Base-by-base conservation (phyloP, 2,329 filamentous ascomycete genomes). In the Talaromyces sp. region DNA sequence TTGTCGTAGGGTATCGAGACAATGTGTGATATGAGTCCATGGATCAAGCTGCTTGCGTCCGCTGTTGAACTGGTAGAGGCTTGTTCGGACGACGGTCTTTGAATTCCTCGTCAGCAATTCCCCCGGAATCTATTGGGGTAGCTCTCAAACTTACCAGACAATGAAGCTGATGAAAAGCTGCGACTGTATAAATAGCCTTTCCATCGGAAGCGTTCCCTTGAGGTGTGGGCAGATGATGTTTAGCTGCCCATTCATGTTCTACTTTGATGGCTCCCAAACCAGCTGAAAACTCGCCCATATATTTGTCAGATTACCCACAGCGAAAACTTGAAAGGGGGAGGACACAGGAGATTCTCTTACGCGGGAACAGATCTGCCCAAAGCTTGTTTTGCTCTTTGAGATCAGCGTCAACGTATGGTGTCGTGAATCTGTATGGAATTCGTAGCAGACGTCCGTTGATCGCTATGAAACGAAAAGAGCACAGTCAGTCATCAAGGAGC, bases 151-250 rank as follows among this genome's bases (percentile, higher is more conserved):
- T 11, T 41, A 41, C 39, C 39, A 41, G 19, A 10, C 39, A 41
- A 65, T 41, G 39, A n/a, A 41, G 39, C 21, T 41, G 39, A 17
- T 41, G 39, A 21, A 41, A 41, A 8, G 39, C 39, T 8, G 39
- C 39, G 11, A 41, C 39, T 21, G 39, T 41, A 19, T 41, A 41
- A 9, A 41, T 41, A 41, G 39, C 39, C 17, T 19, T 11, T 41
- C 39, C 39, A 21, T 41, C 39, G 9, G 39, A 41, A 17, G 39
- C 39, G 19, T 41, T 41, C 21, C 39, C 39, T 41, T 41, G 39
- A n/a, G 39, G 17, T 5, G 10, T 17, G 39, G 39, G 39, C 8
- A 41, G 39, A 41, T 41, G 17, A 10, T 41, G 39, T 21, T 41
- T 41, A 5, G 39, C 39, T 21, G 39, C 39, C 39, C 39, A 41